These are phyloP conservation scores for Apophysomyces sp. DNA, from an alignment of 371 early-diverging fungal species.

Conservation along the genomic window DNA sequence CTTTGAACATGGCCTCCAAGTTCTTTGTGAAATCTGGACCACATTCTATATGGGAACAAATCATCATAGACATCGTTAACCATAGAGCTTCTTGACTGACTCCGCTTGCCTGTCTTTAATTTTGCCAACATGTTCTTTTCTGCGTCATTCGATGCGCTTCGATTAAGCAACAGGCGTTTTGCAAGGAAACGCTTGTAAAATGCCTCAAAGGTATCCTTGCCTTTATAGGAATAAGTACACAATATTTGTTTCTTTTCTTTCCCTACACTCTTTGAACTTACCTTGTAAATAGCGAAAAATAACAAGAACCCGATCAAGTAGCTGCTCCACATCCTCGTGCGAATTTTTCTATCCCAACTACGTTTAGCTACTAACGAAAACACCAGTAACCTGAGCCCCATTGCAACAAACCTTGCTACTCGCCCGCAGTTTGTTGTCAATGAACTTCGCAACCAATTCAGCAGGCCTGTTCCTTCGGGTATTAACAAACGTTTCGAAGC, in stretches of 20 bases:
- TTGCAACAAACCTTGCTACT: conserved; percentile 37
- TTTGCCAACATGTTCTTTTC: conserved; percentile 85
- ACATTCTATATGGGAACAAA: conserved; percentile 61
- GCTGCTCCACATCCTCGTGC: conserved; percentile 65
- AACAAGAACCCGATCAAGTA: conserved; percentile 69
- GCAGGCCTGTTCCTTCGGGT: conserved; percentile 84
- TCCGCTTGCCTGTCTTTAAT: conserved; percentile 67
- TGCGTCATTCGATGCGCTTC: conserved; percentile 74
- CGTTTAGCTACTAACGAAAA: not conserved
- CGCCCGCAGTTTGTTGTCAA: conserved; percentile 62
- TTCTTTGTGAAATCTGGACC: conserved; percentile 88
- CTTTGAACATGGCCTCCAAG: conserved; percentile 93
- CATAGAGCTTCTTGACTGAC: not conserved
- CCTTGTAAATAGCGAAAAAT: conserved; percentile 89
- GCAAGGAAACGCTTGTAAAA: conserved; percentile 92
- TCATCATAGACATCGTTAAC: not conserved
- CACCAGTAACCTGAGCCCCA: not conserved
- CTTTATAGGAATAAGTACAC: conserved; percentile 13
- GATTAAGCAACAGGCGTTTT: conserved; percentile 78
- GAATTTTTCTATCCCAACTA: conserved; percentile 31
- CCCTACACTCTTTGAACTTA: conserved; percentile 22
- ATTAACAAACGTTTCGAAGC: conserved; percentile 89
- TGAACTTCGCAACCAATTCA: conserved; percentile 82
- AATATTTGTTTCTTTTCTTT: not conserved
- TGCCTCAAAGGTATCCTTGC: conserved; percentile 94